Evolutionary conservation across 2,329 filamentous ascomycete genomes (phyloP).

Genomic region (Plenodomus lindquistii): DNA sequence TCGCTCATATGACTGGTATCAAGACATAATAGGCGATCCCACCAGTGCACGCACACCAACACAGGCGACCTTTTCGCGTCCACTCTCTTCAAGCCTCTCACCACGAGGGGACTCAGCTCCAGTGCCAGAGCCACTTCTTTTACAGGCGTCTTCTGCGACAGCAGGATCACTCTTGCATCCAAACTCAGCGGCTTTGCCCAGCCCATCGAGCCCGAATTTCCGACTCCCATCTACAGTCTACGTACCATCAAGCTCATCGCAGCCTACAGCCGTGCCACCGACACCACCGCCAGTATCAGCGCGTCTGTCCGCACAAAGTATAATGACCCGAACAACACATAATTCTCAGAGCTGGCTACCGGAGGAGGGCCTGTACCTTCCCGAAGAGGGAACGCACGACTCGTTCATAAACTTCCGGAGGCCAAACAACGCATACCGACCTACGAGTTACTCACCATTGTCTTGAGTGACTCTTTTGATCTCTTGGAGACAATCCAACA

Average conservation of each 20-base stretch:
- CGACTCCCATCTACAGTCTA: slow-evolving; percentile 26
- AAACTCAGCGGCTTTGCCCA: slow-evolving; percentile 16
- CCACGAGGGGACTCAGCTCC: slow-evolving; percentile 7
- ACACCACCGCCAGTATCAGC: slow-evolving; percentile 9
- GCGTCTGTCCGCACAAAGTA: slow-evolving; percentile 18
- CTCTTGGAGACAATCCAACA: background rate
- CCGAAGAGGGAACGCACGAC: slow-evolving; percentile 23
- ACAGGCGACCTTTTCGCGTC: slow-evolving; percentile 8
- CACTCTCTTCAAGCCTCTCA: slow-evolving; percentile 10
- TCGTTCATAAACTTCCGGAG: slow-evolving; percentile 20
- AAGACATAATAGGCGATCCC: slow-evolving; percentile 29
- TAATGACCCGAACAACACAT: slow-evolving; percentile 16
- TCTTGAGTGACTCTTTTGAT: slow-evolving; percentile 1
- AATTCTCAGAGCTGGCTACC: slow-evolving; percentile 28
- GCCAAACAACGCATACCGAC: slow-evolving; percentile 15
- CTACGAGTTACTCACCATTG: slow-evolving; percentile 29
- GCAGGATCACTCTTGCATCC: slow-evolving; percentile 19
- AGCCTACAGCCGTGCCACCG: slow-evolving; percentile 5
- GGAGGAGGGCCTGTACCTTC: slow-evolving; percentile 26
- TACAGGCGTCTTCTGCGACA: slow-evolving; percentile 8
- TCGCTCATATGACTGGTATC: slow-evolving; percentile 33
- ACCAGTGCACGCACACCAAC: slow-evolving; percentile 16
- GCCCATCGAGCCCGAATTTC: slow-evolving; percentile 22
- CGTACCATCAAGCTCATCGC: slow-evolving; percentile 11
- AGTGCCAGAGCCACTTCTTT: slow-evolving; percentile 15